Base-by-base conservation (phyloP, 768 basidiomycete genomes). In the Nidula microcarpa region DNA sequence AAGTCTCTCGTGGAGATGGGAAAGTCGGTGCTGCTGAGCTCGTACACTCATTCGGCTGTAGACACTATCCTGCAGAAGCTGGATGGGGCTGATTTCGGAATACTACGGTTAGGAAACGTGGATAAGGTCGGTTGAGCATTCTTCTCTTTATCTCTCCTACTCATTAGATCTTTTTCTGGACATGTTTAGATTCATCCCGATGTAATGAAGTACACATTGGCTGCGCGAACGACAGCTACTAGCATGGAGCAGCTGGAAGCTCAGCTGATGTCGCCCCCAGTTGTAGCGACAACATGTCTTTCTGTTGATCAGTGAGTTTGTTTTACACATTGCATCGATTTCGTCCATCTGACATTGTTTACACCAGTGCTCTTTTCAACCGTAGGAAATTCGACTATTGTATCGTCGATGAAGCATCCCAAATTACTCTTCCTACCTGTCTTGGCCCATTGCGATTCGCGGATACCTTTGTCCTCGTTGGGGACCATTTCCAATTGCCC, bases 371-470 rank as follows among this genome's bases (percentile, higher is more conserved):
- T 0, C 62, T 99, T 6, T 98, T 99, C 68, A 78, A 80, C 46
- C 82, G 89, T 8, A 80, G 96, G 6, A 84, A 72, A 17, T 99
- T 98, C 62, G 94, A 99, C 65, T 94, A 92, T 62, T 98, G 96
- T 70, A 97, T 99, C 52, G 88, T 99, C 14, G 97, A 98, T 56
- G 97, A 99, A 66, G 97, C 97, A 0, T 98, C 97, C 0, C 96
- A 98, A 65, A 94, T 98, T 57, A 98, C 97, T 0, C 69, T 98
- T 1, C 97, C 97, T 0, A 96, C 94, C 0, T 98, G 94, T 62
- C 75, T 98, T 1, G 97, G 97, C 5, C 97, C 97, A 0, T 73
- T 98, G 3, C 85, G 94, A 1, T 91, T 87, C 61, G 94, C 95
- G 1, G 81, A 94, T 49, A 91, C 79, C 41, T 99, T 98, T 58